Evolutionary conservation across 495 filamentous ascomycete genomes (phyloP).

Genomic region (Trichoderma orchidacearum): DNA sequence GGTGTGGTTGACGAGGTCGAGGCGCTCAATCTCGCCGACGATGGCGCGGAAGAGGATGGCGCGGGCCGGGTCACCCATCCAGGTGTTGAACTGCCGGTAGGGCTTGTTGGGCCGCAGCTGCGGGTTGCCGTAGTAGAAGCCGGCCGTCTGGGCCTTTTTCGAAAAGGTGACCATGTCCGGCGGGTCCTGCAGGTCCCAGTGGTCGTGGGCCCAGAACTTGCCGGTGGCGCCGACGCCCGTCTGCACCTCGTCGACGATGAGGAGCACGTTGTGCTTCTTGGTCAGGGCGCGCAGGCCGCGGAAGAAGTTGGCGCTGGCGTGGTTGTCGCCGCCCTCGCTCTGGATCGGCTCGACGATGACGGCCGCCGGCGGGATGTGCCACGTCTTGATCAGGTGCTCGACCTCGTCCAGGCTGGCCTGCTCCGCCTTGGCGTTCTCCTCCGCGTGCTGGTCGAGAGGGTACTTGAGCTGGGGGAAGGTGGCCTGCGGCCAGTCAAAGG

Average conservation of each 20-base stretch:
- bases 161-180: constrained; percentile 98
- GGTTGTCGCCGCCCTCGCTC: constrained; percentile 97
- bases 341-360: constrained; percentile 93
- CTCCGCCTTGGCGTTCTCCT: constrained; percentile 77
- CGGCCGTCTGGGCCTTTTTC: constrained; percentile 97
- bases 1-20: constrained; percentile 71
- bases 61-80: constrained; percentile 95
- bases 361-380: constrained; percentile 76
- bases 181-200: constrained; percentile 75
- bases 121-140: constrained; percentile 88
- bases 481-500: constrained; percentile 97
- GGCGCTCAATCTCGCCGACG: constrained; percentile 72
- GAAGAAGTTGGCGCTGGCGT: constrained; percentile 91
- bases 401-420: constrained; percentile 76
- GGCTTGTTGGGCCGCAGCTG: constrained; percentile 91
- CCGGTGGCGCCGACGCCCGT: constrained; percentile 93
- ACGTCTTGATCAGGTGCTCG: constrained; percentile 73
- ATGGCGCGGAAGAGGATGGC: constrained; percentile 88
- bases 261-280: constrained; percentile 68
- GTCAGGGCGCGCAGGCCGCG: constrained; percentile 74
- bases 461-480: constrained; percentile 85
- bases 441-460: constrained; percentile 69
- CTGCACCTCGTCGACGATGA: constrained; percentile 98
- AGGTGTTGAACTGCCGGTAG: constrained; percentile 99
- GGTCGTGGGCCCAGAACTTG: constrained; percentile 98